phyloP scores from a whole-genome alignment of 495 filamentous ascomycete genomes.

The Elasticomyces elasticus region DNA sequence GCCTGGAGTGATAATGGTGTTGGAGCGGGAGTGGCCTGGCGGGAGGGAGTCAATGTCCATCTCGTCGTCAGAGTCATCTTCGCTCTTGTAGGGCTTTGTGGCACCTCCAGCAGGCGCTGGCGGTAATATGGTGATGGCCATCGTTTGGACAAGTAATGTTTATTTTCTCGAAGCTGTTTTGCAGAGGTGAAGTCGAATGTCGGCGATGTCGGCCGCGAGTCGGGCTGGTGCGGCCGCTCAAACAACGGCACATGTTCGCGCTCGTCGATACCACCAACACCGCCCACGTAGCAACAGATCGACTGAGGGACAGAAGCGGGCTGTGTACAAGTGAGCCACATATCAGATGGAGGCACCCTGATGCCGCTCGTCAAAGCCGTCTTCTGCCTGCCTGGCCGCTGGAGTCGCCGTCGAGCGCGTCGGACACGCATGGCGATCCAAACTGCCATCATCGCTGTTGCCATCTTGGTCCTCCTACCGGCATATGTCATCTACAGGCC shows the following conservation, averaged over 20 bases:
- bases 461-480: constrained; percentile 30
- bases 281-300: too few species aligned
- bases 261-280: too few species aligned
- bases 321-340: too few species aligned
- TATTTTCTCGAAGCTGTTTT: not conserved
- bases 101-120: constrained; percentile 40
- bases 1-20: constrained; percentile 73
- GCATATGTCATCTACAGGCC: constrained; percentile 67
- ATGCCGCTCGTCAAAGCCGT: constrained; percentile 20
- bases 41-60: constrained; percentile 41
- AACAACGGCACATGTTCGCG: too few species aligned
- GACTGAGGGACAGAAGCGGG: too few species aligned
- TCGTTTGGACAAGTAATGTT: constrained; percentile 28
- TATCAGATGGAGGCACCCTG: not conserved
- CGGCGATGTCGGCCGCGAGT: too few species aligned
- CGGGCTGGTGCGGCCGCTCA: too few species aligned
- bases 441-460: not conserved
- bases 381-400: constrained; percentile 22
- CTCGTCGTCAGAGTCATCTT: constrained; percentile 45
- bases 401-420: constrained; percentile 14
- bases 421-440: constrained; percentile 16
- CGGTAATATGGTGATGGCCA: constrained; percentile 74
- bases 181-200: not conserved
- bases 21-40: constrained; percentile 36
- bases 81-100: constrained; percentile 24